phyloP scores from a whole-genome alignment of 768 basidiomycete genomes.

The Panaeolus papilionaceus region DNA sequence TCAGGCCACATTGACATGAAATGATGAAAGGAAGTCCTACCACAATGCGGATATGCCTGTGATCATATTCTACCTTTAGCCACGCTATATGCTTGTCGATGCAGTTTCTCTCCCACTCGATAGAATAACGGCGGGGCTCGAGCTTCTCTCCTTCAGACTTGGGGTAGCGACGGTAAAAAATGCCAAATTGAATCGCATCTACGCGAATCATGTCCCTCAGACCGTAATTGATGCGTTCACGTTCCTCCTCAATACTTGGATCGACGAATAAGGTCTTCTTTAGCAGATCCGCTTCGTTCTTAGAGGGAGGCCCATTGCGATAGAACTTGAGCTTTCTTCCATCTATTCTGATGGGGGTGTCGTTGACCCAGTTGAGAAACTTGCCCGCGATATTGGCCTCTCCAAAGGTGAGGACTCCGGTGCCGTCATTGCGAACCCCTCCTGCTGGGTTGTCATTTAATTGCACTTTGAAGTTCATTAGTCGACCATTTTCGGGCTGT shows the following conservation, averaged over 20 bases:
- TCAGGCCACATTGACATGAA: slow-evolving; percentile 3
- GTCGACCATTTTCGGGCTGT: slow-evolving; percentile 33
- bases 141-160: slow-evolving; percentile 33
- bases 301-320: slow-evolving; percentile 23
- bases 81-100: slow-evolving; percentile 51
- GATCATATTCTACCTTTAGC: slow-evolving; percentile 69
- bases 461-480: slow-evolving; percentile 67
- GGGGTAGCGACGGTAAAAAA: slow-evolving; percentile 51
- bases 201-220: slow-evolving; percentile 60
- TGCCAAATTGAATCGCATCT: slow-evolving; percentile 70
- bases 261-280: slow-evolving; percentile 61
- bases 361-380: slow-evolving; percentile 52
- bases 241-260: slow-evolving; percentile 60
- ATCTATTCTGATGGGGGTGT: slow-evolving; percentile 47
- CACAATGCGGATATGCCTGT: slow-evolving; percentile 67
- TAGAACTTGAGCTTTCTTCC: slow-evolving; percentile 48
- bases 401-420: slow-evolving; percentile 48
- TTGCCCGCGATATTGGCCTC: slow-evolving; percentile 42
- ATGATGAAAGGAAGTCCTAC: slow-evolving; percentile 41
- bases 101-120: slow-evolving; percentile 71
- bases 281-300: slow-evolving; percentile 40
- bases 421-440: slow-evolving; percentile 64
- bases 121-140: slow-evolving; percentile 61
- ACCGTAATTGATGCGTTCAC: slow-evolving; percentile 45
- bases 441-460: slow-evolving; percentile 55